phyloP scores from a whole-genome alignment of 306 rosid genomes.

The Castanospermum australe region DNA sequence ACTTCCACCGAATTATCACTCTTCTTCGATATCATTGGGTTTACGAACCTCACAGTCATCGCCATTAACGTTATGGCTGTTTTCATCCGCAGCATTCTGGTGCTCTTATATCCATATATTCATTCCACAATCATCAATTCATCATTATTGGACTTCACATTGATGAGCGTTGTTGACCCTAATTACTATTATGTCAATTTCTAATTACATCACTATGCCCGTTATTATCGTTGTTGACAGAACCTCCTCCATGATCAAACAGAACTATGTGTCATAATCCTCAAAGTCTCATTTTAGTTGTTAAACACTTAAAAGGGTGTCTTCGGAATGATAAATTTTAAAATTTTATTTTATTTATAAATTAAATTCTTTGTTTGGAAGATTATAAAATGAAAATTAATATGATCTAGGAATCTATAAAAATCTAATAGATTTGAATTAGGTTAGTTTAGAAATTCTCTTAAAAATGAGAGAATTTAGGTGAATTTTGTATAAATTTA shows the following conservation, averaged over 20 bases:
- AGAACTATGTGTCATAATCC: slow-evolving; percentile 5
- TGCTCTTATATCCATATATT: slow-evolving; percentile 18
- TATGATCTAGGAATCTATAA: too few relatives aligned
- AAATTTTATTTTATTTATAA: too few relatives aligned
- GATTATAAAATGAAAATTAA: too few relatives aligned
- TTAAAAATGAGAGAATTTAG: too few relatives aligned
- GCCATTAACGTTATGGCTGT: neutral
- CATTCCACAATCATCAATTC: slow-evolving; percentile 7
- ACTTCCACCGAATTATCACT: neutral
- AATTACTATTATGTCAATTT: slow-evolving; percentile 18
- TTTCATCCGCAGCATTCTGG: slow-evolving; percentile 13
- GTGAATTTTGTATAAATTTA: too few relatives aligned
- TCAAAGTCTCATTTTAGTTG: neutral
- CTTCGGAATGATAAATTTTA: too few relatives aligned
- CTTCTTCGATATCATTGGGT: neutral
- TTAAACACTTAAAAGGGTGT: neutral
- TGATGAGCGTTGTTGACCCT: slow-evolving; percentile 13
- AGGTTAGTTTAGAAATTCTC: too few relatives aligned
- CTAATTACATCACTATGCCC: slow-evolving; percentile 8
- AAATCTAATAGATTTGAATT: too few relatives aligned
- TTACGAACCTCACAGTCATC: neutral
- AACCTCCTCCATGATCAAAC: slow-evolving; percentile 18
- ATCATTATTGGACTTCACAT: slow-evolving; percentile 5
- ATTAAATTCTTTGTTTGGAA: too few relatives aligned
- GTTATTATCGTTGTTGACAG: slow-evolving; percentile 11